These are phyloP conservation scores for Brassica juncea DNA, from an alignment of 345 rosid genomes.

Conservation along the genomic window DNA sequence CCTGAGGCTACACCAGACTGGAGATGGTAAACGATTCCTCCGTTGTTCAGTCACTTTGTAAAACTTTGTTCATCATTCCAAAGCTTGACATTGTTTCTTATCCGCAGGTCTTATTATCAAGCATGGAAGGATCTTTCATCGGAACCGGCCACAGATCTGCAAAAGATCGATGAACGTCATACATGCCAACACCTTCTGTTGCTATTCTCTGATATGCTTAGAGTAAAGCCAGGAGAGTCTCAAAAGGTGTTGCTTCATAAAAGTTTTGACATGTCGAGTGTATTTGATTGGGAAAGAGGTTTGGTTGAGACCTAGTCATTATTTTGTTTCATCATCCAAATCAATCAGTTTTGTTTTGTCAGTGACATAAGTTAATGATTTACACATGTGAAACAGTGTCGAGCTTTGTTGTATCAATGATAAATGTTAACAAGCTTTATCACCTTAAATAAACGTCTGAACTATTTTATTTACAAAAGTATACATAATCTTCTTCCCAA, in stretches of 20 bases:
- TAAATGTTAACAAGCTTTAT: neutral
- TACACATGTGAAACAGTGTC: neutral
- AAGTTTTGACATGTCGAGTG: constrained; percentile 45
- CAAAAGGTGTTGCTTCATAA: constrained; percentile 34
- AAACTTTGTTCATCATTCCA: constrained; percentile 13
- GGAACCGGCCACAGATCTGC: constrained; percentile 42
- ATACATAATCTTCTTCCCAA: neutral
- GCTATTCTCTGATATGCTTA: constrained; percentile 47
- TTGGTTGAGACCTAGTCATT: constrained; percentile 32
- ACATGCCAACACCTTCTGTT: constrained; percentile 62
- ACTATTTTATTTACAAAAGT: neutral
- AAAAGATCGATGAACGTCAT: constrained; percentile 60
- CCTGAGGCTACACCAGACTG: constrained; percentile 71
- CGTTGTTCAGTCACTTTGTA: constrained; percentile 3
- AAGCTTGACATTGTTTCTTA: constrained; percentile 1
- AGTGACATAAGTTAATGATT: constrained; percentile 16
- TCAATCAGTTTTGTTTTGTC: constrained; percentile 27
- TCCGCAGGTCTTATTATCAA: constrained; percentile 68
- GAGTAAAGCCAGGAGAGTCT: constrained; percentile 43
- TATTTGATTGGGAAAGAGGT: constrained; percentile 66
- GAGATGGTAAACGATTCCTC: constrained; percentile 69
- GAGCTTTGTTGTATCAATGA: constrained; percentile 9
- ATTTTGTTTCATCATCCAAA: constrained; percentile 5
- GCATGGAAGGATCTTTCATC: constrained; percentile 61
- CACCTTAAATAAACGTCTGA: no score